A percentile compares a stretch with the other conserved stretches of the same genome.
Evolutionary conservation across 371 early-diverging fungal species (phyloP).

Genomic region (Rhizopus arrhizus): DNA sequence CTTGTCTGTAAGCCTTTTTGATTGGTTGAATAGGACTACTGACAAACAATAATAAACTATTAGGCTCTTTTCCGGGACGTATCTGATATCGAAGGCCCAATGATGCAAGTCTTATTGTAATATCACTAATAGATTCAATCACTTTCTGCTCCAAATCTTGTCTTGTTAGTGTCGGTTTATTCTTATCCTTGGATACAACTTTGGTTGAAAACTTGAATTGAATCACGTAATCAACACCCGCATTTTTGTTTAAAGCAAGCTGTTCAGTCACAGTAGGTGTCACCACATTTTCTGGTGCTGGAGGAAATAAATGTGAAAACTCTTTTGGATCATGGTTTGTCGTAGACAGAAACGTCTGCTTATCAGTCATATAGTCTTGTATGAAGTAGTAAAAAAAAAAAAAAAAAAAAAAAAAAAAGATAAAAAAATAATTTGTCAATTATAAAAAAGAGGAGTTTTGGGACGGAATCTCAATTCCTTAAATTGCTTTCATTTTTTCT

Average conservation of each 20-base stretch:
- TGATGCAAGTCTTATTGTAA: conserved; percentile 29
- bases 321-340: neutral
- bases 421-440: neutral
- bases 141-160: conserved; percentile 29
- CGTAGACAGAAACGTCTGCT: neutral
- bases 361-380: neutral
- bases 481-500: neutral
- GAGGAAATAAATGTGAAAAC: conserved; percentile 18
- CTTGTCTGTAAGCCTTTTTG: conserved; percentile 33
- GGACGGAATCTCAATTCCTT: too few species aligned
- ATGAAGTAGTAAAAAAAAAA: conserved; percentile 5
- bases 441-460: too few species aligned
- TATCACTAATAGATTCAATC: conserved; percentile 12
- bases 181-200: conserved; percentile 4
- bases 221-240: conserved; percentile 54
- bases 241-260: conserved; percentile 15
- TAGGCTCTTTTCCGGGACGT: conserved; percentile 38
- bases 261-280: neutral
- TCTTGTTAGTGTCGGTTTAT: conserved; percentile 12
- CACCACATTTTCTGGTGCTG: neutral
- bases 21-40: conserved; percentile 38
- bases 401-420: conserved; percentile 4
- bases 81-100: conserved; percentile 40
- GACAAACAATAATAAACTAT: conserved; percentile 34
- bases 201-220: conserved; percentile 40